phyloP scores from a whole-genome alignment of 257 asterid genomes.

The Plantago elongata region DNA sequence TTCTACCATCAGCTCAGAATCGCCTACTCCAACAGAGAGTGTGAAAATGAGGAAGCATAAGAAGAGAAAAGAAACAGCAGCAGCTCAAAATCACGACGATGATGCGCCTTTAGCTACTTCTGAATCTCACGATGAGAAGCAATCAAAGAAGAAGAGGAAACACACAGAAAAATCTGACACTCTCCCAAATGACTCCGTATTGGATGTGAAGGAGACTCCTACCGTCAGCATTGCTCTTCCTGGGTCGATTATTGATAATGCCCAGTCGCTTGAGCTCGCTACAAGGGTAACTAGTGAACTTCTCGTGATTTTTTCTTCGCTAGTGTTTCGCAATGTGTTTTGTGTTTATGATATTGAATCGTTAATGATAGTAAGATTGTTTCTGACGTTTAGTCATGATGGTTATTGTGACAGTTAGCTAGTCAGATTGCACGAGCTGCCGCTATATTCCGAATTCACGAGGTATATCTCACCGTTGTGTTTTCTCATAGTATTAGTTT shows the following conservation, averaged over 20 bases:
- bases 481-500: conserved; percentile 6
- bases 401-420: conserved; percentile 51
- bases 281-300: conserved; percentile 47
- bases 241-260: conserved; percentile 76
- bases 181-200: conserved; percentile 22
- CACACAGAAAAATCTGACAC: conserved; percentile 27
- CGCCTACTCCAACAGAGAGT: background rate
- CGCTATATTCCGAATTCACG: conserved; percentile 78
- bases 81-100: background rate
- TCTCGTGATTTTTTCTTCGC: background rate
- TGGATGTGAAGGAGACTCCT: conserved; percentile 31
- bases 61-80: conserved; percentile 36
- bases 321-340: conserved; percentile 8
- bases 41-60: conserved; percentile 41
- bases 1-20: background rate
- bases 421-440: conserved; percentile 98
- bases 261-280: conserved; percentile 84
- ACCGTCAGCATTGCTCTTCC: conserved; percentile 72
- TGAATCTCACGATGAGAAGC: conserved; percentile 29
- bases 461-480: conserved; percentile 40
- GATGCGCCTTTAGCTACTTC: conserved; percentile 21
- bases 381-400: background rate
- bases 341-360: background rate
- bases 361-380: background rate
- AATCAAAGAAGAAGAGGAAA: conserved; percentile 42